A percentile compares a stretch with the other conserved stretches of the same genome.
These are phyloP conservation scores for Colletotrichum eremochloae DNA, from an alignment of 2,329 filamentous ascomycete species.

Conservation along the genomic window DNA sequence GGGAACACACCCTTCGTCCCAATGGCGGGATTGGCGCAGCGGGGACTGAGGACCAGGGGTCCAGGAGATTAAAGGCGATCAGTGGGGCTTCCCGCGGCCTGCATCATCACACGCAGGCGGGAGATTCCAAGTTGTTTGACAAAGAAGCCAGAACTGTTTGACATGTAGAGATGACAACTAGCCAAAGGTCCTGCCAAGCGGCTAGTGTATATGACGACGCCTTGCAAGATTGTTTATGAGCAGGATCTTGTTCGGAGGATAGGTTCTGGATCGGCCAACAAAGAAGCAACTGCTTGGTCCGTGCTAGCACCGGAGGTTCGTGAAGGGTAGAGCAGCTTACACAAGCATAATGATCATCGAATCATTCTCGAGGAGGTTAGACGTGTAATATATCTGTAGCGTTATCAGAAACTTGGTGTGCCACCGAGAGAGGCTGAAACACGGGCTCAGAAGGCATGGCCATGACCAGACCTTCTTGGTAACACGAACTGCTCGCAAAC, in stretches of 20 bases:
- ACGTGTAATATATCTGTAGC: not conserved
- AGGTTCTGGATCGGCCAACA: not conserved
- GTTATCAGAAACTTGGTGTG: not conserved
- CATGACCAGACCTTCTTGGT: not conserved
- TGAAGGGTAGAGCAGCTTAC: not conserved
- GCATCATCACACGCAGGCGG: conserved; percentile 2
- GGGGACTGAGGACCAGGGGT: conserved; percentile 11
- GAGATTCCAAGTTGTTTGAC: not conserved
- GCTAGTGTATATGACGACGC: not conserved
- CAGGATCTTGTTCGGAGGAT: not conserved
- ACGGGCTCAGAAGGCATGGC: not conserved
- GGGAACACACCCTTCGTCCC: not conserved
- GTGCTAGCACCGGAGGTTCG: not conserved
- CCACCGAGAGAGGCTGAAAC: not conserved
- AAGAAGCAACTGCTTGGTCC: not conserved
- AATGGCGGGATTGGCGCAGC: not conserved
- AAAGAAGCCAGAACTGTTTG: not conserved
- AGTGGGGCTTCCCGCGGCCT: conserved; percentile 36
- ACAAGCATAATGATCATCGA: not conserved
- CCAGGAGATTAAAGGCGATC: conserved; percentile 39
- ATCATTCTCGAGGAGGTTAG: not conserved
- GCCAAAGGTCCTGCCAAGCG: not conserved
- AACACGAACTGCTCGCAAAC: not conserved
- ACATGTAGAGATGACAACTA: not conserved
- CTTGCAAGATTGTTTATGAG: not conserved